Conservation (phyloP, 768 basidiomycete genomes). For the Mycena venus region DNA sequence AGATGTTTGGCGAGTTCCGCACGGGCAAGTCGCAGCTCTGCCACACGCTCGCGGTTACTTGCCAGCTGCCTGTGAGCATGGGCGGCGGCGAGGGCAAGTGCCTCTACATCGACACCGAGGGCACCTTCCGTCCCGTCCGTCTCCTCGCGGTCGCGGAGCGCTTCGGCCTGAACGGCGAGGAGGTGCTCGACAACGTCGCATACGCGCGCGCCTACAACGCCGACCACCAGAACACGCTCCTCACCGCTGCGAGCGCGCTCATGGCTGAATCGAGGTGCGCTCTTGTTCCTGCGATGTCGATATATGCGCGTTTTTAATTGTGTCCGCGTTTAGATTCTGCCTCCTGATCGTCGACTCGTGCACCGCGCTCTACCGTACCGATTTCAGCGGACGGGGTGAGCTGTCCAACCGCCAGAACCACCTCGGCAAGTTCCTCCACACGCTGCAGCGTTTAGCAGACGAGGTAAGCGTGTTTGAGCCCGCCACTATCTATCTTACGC, state of each 20-base stretch:
- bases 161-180: conserved; percentile 97
- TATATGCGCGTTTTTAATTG: conserved; percentile 40
- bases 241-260: conserved; percentile 95
- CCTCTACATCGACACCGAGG: conserved; percentile 98
- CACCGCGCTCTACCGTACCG: conserved; percentile 94
- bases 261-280: conserved; percentile 97
- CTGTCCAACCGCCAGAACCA: conserved; percentile 96
- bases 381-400: conserved; percentile 96
- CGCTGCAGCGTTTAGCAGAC: conserved; percentile 93
- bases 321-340: conserved; percentile 78
- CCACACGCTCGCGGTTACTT: conserved; percentile 97
- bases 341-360: conserved; percentile 97
- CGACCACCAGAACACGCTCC: conserved; percentile 92
- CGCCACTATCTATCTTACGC: conserved; percentile 25
- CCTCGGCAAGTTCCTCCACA: conserved; percentile 94
- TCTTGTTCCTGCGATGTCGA: neutral
- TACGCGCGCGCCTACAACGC: conserved; percentile 99
- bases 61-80: conserved; percentile 97
- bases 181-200: conserved; percentile 97
- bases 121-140: conserved; percentile 97
- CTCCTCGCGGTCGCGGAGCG: conserved; percentile 95
- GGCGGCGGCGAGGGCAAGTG: conserved; percentile 99
- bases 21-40: conserved; percentile 99
- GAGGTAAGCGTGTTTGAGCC: conserved; percentile 71
- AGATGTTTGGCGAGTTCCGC: conserved; percentile 97